Evolutionary conservation across 1,139 yeast genomes (phyloP), one percentile per base, ranked within the genome.

Genomic region (Hemisphaericaspora xylanilytica): DNA sequence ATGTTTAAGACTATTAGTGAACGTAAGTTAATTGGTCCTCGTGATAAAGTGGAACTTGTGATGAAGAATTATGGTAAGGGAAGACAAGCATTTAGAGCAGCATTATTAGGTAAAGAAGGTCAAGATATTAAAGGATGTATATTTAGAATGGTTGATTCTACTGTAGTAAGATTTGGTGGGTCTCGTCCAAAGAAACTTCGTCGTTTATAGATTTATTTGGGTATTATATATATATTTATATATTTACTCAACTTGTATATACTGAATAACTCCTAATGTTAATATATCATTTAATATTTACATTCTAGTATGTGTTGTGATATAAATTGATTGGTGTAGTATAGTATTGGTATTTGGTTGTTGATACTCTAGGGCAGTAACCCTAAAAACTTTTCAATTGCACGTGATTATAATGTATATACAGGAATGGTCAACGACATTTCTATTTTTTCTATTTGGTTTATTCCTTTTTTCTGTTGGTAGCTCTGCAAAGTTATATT

Each of bases 91-190:
- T 90, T 92, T 53, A 68, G 81, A 47, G 82, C 83, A 39, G 95
- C 95, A 2, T 73, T 92, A 49, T 80, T 80, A 53, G 97, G 97
- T 51, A 85, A 85, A 57, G 97, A 92, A 68, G 97, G 97, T 37
- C 69, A 75, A 32, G 62, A 67, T 33, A 67, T 92, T 36, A 78
- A 87, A 53, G 75, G 77, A 14, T 70, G 75, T 46, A 75, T 92
- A 35, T 75, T 75, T 32, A 78, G 90, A 55, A 67, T 92, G 26
- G 74, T 84, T 39, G 97, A 92, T 56, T 73, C 75, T 46, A 87
- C 97, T 13, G 78, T 78, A 46, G 73, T 92, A 70, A 85, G 84
- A 63, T 87, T 87, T 56, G 98, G 98, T 72, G 97, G 97, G 71
- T 82, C 78, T 38, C 80, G 95, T 56, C 75, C 95, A 16, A 94